phyloP scores from a whole-genome alignment of 345 rosid genomes.

The Citrus trifoliata region DNA sequence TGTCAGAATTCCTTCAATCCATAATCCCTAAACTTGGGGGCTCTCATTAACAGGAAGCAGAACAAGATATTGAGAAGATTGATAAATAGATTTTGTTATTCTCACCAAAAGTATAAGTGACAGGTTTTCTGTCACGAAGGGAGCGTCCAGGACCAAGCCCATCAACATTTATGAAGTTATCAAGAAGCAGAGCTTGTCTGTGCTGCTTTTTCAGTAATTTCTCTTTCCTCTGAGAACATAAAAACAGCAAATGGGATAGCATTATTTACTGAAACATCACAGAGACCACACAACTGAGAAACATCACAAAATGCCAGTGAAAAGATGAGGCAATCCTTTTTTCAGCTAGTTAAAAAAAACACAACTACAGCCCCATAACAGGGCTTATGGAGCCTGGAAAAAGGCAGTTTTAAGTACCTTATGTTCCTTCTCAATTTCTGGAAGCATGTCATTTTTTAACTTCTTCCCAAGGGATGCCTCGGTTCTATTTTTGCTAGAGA shows the following conservation, averaged over 20 bases:
- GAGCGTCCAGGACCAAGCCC: conserved; percentile 85
- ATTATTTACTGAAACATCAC: not conserved
- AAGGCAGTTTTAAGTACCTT: conserved; percentile 52
- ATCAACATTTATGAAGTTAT: conserved; percentile 62
- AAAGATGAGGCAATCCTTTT: not conserved
- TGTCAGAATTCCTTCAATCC: not conserved
- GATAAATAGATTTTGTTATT: conserved; percentile 1
- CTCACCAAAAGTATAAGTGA: conserved; percentile 93
- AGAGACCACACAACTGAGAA: not conserved
- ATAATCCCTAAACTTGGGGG: not conserved
- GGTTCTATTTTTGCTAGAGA: conserved; percentile 77
- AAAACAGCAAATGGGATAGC: conserved; percentile 9
- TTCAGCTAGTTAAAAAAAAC: not conserved
- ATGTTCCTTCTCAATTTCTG: conserved; percentile 93
- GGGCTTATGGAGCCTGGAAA: not conserved
- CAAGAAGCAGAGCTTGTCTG: conserved; percentile 83
- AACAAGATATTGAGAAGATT: not conserved
- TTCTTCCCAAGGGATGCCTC: conserved; percentile 91
- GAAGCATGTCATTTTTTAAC: conserved; percentile 86
- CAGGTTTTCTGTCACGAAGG: conserved; percentile 92
- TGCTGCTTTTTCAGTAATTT: conserved; percentile 87
- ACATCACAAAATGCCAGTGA: not conserved
- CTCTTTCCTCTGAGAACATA: conserved; percentile 67
- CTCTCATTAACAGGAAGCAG: not conserved
- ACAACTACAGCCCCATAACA: not conserved